Conservation (phyloP, 306 rosid genomes). For the Dalbergia cultrata region DNA sequence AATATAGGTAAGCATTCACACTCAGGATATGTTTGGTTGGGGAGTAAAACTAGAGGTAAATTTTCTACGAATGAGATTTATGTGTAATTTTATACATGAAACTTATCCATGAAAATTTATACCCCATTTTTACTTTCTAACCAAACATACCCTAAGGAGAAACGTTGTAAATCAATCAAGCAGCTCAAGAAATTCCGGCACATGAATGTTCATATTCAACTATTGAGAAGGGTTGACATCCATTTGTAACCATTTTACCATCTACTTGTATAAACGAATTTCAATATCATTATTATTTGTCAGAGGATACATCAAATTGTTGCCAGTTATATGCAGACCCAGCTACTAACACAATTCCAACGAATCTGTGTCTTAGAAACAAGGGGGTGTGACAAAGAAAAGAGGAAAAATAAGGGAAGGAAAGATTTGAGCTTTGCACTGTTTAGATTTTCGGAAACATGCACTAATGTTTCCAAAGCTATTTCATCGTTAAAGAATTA, state of each 20-base stretch:
- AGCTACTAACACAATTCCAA: constrained; percentile 39
- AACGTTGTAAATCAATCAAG: constrained; percentile 16
- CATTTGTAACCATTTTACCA: constrained; percentile 20
- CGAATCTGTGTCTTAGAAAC: constrained; percentile 24
- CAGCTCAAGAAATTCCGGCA: constrained; percentile 40
- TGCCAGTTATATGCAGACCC: constrained; percentile 36
- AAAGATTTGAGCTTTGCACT: constrained; percentile 34
- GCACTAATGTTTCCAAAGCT: constrained; percentile 45
- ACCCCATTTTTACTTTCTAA: too few species aligned
- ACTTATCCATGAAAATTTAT: too few species aligned
- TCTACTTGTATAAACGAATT: constrained; percentile 15
- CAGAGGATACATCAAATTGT: constrained; percentile 37
- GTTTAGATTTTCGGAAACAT: constrained; percentile 34
- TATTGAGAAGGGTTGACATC: constrained; percentile 32
- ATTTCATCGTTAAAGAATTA: constrained; percentile 37
- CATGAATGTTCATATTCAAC: constrained; percentile 30
- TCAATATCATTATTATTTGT: constrained; percentile 20
- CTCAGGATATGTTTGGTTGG: too few species aligned
- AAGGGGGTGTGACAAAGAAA: constrained; percentile 14
- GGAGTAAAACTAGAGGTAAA: too few species aligned
- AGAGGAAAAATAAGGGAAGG: constrained; percentile 2
- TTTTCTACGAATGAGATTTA: too few species aligned
- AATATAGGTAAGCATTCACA: constrained; percentile 3
- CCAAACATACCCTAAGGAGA: too few species aligned
- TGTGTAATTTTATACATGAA: too few species aligned